A percentile compares a stretch with the other conserved stretches of the same genome.
Evolutionary conservation across 306 rosid species (phyloP).

Genomic region (Rosa multiflora): DNA sequence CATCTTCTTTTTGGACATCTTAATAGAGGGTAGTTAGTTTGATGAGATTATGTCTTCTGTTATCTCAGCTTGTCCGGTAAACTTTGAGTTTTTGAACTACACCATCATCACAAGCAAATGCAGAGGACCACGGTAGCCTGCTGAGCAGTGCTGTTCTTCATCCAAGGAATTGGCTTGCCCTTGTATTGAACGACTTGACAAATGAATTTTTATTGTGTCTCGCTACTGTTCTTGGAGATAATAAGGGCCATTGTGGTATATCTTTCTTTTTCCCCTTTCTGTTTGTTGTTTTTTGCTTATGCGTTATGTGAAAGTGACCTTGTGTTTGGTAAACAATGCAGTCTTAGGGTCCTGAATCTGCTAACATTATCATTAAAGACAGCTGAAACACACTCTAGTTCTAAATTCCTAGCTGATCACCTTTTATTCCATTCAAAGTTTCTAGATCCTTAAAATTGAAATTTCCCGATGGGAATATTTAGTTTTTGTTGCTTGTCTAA

Average conservation of each 20-base stretch:
- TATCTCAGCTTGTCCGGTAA: slow-evolving; percentile 81
- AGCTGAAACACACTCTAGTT: no score
- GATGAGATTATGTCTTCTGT: slow-evolving; percentile 1
- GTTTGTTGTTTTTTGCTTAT: background rate
- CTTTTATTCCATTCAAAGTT: background rate
- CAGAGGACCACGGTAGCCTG: slow-evolving; percentile 78
- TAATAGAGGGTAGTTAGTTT: background rate
- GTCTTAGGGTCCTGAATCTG: background rate
- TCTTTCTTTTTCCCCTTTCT: background rate
- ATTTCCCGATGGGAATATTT: background rate
- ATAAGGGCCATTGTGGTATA: background rate
- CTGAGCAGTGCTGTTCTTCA: slow-evolving; percentile 52
- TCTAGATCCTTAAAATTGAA: background rate
- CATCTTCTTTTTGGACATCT: background rate
- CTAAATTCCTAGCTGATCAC: no score
- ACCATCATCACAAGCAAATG: slow-evolving; percentile 79
- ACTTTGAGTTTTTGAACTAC: slow-evolving; percentile 85
- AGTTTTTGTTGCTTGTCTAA: background rate
- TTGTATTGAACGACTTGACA: slow-evolving; percentile 64
- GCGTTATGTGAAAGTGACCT: background rate
- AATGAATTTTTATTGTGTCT: slow-evolving; percentile 15
- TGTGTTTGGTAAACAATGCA: background rate
- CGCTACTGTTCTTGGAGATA: background rate
- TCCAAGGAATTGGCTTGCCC: slow-evolving; percentile 88
- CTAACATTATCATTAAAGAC: no score